Base-by-base conservation (phyloP, 192 early-diverging fungal genomes). In the Entomortierella lignicola region DNA sequence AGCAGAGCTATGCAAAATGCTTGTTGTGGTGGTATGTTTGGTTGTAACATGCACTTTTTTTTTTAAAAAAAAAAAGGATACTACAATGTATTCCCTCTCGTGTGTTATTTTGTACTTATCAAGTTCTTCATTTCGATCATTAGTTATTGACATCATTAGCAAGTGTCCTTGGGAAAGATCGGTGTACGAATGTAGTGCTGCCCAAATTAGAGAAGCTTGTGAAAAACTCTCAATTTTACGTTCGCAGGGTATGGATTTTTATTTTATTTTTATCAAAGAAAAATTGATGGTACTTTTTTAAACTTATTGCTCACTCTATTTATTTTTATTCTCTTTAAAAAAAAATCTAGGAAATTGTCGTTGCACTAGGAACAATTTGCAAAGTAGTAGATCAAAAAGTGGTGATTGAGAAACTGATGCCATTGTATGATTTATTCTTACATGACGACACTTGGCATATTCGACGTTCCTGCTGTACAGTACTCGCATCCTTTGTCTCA, bases 391-490 rank as follows among this genome's bases (percentile, higher is more conserved):
- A 48, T 34, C 75, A 80, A 32, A 51, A 79, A 20, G 62, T 75
- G 12, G 63, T 72, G 8, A 51, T 84, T 25, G 60, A 70, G 27
- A 72, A 60, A 51, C 54, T 88, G 50, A 62, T 89, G 2, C 88
- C 88, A 6, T 53, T 89, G 23, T 89, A 85, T 68, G 72, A 81
- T 30, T 54, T 66, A 27, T 85, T 86, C 50, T 64, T 82, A 20
- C 79, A 63, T 26, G 86, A 89, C 55, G 71, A 81, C 8, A 89
- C 84, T 41, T 89, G 88, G 88, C 86, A 89, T 43, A 84, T 88
- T 21, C 86, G 88, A 32, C 73, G 85, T 27, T 83, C 88, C 0
- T 88, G 86, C 44, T 81, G 84, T 17, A 71, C 84, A 47, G 74
- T 85, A 0, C 54, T 89, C 18, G 81, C 85, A 2, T 64, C 74